Base-by-base conservation (phyloP, 2,329 filamentous ascomycete genomes). In the Thelonectria rubi region DNA sequence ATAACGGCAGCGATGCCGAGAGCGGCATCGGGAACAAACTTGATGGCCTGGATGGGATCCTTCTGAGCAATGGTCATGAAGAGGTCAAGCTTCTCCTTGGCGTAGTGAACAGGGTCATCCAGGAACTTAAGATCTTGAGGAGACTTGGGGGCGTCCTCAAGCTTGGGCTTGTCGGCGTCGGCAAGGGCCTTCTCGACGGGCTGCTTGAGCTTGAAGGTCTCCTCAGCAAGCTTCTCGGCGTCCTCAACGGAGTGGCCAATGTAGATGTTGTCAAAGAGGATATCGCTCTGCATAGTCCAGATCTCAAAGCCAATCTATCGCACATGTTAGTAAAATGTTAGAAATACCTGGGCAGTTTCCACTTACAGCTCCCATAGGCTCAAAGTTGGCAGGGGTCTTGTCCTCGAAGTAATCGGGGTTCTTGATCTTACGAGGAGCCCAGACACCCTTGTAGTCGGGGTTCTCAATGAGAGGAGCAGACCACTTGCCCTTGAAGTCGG, bases 261-360 rank as follows among this genome's bases (percentile, higher is more conserved):
- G 88, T 98, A 99, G 85, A 99, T 96, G 89, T 99, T 99, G 88
- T 98, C 93, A 74, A 99, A 98, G 74, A 97, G 90, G 73, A 99
- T 98, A 77, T 97, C 91, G 79, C 89, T 97, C 83, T 97, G 94
- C 95, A 99, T 99, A 74, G 95, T 98, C 95, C 95, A 99, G 82
- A 99, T 94, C 82, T 99, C 95, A 75, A 98, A 98, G 73, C 95
- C 95, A 82, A 98, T 94, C 91, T 93, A 75, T 18, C 48, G 24
- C 37, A 20, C 15, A 1, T 30, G 54, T 68, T 63, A 75, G 71
- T 66, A 54, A 40, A 8, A n/a, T n/a, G 20, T 12, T 6, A 4
- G 1, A 18, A 37, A 24, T 3, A 3, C 20, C 26, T 14, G 11
- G 14, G 32, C 12, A 26, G 42, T 12, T 50, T 40, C 3, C 58